These are phyloP conservation scores for Plantago elongata DNA, from an alignment of 257 asterid genomes.

Conservation along the genomic window DNA sequence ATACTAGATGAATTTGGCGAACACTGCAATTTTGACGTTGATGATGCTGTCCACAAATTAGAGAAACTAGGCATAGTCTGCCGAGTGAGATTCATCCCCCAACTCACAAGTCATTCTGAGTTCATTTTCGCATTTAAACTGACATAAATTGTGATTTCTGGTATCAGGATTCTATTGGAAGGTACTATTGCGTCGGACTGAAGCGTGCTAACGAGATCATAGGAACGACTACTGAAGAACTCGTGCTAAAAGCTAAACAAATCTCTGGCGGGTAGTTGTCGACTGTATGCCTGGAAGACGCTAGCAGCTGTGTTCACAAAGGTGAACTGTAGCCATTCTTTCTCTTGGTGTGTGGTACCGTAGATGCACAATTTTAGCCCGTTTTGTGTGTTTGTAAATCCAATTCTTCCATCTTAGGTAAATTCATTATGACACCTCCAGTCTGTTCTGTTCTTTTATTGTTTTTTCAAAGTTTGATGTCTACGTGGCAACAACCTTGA, in stretches of 20 bases:
- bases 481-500: too few species aligned
- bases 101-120: neutral
- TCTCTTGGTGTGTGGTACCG: conserved; percentile 8
- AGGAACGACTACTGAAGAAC: conserved; percentile 93
- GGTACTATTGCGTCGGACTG: conserved; percentile 78
- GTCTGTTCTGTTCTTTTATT: neutral
- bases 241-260: conserved; percentile 82
- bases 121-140: conserved; percentile 2
- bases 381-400: conserved; percentile 2
- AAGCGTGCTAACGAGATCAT: conserved; percentile 96
- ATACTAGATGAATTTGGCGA: conserved; percentile 88
- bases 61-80: conserved; percentile 84
- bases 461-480: neutral
- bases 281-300: conserved; percentile 19
- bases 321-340: conserved; percentile 4
- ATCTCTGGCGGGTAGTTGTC: conserved; percentile 36
- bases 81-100: conserved; percentile 50
- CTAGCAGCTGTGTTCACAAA: neutral
- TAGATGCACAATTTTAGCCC: conserved; percentile 5
- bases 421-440: neutral
- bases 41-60: conserved; percentile 83
- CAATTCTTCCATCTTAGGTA: conserved; percentile 1
- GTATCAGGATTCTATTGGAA: conserved; percentile 68
- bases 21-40: conserved; percentile 84
- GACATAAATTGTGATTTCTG: conserved; percentile 14